Conservation (phyloP, 2,329 filamentous ascomycete genomes). For the Paracamarosporium sp. region DNA sequence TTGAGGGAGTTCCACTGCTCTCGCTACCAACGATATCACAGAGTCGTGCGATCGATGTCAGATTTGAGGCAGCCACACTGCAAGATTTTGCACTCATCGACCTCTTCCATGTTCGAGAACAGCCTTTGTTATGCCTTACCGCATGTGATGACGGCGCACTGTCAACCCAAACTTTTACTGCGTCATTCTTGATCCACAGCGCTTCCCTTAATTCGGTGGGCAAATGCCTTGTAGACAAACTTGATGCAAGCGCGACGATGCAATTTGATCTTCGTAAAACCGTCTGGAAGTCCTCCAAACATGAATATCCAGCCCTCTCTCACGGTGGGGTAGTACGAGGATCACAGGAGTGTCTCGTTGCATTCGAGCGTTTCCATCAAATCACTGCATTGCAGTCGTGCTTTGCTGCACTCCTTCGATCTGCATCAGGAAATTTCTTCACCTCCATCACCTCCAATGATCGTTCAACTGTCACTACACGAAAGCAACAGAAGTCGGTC, state of each 20-base stretch:
- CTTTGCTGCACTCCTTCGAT: conserved; percentile 8
- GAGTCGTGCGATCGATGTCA: not conserved
- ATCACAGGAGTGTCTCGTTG: not conserved
- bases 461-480: not conserved
- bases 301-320: not conserved
- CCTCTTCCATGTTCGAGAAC: conserved; percentile 1
- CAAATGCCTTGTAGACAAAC: not conserved
- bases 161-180: not conserved
- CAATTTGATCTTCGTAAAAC: not conserved
- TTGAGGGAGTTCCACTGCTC: not conserved
- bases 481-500: conserved; percentile 37
- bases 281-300: not conserved
- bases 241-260: not conserved
- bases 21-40: conserved; percentile 1
- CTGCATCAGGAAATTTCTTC: conserved; percentile 5
- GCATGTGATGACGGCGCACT: not conserved
- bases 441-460: conserved; percentile 16
- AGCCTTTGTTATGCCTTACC: not conserved
- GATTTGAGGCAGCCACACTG: conserved; percentile 1
- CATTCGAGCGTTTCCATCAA: not conserved
- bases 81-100: not conserved
- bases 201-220: not conserved
- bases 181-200: not conserved
- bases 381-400: not conserved
- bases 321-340: not conserved